phyloP scores from a whole-genome alignment of 805 yeast genomes.

The Teunomyces kruisii region DNA sequence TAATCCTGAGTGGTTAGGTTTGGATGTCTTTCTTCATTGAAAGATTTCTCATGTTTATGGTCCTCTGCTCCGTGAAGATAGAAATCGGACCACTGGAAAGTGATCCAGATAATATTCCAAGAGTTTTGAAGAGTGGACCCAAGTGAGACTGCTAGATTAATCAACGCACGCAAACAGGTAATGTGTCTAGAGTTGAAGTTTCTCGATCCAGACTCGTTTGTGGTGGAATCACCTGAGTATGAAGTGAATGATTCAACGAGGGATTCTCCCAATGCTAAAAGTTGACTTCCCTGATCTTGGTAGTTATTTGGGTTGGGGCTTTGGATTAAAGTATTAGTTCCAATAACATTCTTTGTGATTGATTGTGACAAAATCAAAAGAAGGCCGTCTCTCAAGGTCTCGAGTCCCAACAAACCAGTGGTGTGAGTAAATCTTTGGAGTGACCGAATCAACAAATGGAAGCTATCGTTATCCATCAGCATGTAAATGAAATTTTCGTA shows the following conservation, averaged over 20 bases:
- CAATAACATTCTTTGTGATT: constrained; percentile 16
- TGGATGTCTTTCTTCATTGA: constrained; percentile 24
- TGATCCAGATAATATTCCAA: constrained; percentile 61
- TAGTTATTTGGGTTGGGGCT: constrained; percentile 5
- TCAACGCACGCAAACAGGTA: constrained; percentile 72
- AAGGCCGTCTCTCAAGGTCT: constrained; percentile 54
- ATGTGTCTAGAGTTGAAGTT: constrained; percentile 65
- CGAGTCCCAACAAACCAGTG: constrained; percentile 68
- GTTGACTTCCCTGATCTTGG: constrained; percentile 30
- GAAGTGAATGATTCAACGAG: constrained; percentile 53
- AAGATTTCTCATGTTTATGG: constrained; percentile 25
- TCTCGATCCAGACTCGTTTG: constrained; percentile 25
- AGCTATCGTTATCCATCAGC: constrained; percentile 67
- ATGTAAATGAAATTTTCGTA: constrained; percentile 54
- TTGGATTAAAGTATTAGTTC: neutral
- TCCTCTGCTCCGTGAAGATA: constrained; percentile 60
- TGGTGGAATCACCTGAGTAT: constrained; percentile 12
- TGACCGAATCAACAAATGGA: constrained; percentile 65
- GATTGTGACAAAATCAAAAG: constrained; percentile 27
- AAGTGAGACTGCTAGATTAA: constrained; percentile 75
- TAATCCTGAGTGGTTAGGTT: constrained; percentile 47
- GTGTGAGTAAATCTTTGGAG: constrained; percentile 82
- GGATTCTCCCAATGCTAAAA: constrained; percentile 48
- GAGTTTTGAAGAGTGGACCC: constrained; percentile 68
- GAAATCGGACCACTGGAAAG: constrained; percentile 79